Evolutionary conservation across 306 rosid species (phyloP), one percentile per base, ranked within the genome.

Genomic region (Phaseolus lunatus): DNA sequence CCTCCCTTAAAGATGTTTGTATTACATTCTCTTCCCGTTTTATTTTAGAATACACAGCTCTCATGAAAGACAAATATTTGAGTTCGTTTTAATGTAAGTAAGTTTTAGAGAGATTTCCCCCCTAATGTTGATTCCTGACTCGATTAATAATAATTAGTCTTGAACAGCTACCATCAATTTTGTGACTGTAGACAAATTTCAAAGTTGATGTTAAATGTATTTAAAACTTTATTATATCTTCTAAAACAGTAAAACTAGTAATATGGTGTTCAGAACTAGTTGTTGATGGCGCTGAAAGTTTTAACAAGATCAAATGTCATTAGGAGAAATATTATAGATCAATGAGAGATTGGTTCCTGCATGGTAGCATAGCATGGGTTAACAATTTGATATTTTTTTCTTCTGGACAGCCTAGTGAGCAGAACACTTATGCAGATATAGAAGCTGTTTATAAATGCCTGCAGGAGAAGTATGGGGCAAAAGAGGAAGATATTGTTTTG

Each of bases 381-480:
- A 50, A 50, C 63, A 31, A 69, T 70, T 9, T 48, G 13, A 6
- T 24, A 5, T 44, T 3, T 44, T 44, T 50, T 31, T 3, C 2
- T 70, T 49, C 20, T 29, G 63, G 12, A 70, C 48, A 70, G 75
- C 75, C 75, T 50, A 70, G 75, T 50, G 75, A 70, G 75, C 75
- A 50, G 75, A 70, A 70, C 75, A 70, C 75, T 11, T 70, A 70
- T 7, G 75, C 75, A 50, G 75, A 70, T 50, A 70, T 70, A 70
- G 75, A 50, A 50, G 75, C 75, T 50, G 75, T 70, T 70, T 70
- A 70, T 70, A 70, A 70, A 50, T 70, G 75, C 47, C 63, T 70
- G 63, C 75, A 29, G 48, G 48, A 70, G 48, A 70, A 70, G 63
- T 70, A 70, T 70, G 75, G 75, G 63, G 48, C 75, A 18, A 70